Evolutionary conservation across 345 rosid species (phyloP).

Genomic region (Citrus inodora): DNA sequence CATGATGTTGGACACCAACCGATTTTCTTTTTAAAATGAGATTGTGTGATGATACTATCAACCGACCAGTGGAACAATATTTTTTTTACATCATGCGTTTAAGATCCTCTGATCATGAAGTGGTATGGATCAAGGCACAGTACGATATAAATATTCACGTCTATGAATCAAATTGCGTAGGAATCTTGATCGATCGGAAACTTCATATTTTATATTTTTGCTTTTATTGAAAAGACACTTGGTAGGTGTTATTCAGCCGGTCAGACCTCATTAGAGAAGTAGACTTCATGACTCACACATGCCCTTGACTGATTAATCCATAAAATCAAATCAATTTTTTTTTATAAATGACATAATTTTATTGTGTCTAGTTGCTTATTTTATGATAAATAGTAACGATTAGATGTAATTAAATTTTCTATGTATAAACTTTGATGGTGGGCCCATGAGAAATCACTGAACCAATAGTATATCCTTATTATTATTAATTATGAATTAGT

Average conservation of each 20-base stretch:
- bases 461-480: too few relatives aligned
- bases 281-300: too few relatives aligned
- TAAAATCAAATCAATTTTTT: too few relatives aligned
- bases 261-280: too few relatives aligned
- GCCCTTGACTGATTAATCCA: too few relatives aligned
- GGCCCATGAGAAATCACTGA: too few relatives aligned
- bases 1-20: not conserved
- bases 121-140: not conserved
- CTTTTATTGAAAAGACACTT: not conserved
- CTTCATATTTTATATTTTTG: not conserved
- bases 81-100: conserved; percentile 4
- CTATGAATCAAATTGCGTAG: not conserved
- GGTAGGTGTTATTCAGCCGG: too few relatives aligned
- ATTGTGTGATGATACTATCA: not conserved
- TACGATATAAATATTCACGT: not conserved
- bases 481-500: too few relatives aligned
- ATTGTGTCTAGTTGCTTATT: too few relatives aligned
- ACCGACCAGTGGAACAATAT: not conserved
- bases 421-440: too few relatives aligned
- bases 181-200: not conserved
- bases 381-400: not conserved
- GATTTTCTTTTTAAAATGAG: not conserved
- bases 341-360: too few relatives aligned
- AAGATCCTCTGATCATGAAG: not conserved
- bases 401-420: too few relatives aligned